Base-by-base conservation (phyloP, 1,284 basidiomycete genomes). In the Ustilago cynodontis region DNA sequence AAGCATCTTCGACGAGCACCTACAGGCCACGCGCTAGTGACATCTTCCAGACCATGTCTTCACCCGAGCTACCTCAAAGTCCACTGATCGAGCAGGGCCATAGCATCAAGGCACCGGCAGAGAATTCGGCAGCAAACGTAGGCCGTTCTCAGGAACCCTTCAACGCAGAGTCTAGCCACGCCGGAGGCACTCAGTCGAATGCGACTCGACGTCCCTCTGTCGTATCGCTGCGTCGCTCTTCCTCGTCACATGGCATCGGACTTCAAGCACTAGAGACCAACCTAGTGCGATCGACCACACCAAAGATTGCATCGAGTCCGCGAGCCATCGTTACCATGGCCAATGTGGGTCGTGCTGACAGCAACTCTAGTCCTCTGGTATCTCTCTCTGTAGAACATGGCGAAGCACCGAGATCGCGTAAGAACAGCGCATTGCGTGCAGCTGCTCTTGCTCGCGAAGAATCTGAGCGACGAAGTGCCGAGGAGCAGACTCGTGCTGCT, bases 221-320 rank as follows among this genome's bases (percentile, higher is more conserved):
- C 9, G 43, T 56, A 11, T 70, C 74, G 3, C 37, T 71, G 24
- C 57, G 71, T 16, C 52, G 73, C 14, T 65, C 78, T 2, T 68
- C 70, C 4, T 74, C 74, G 2, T 72, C 77, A 14, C 72, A 76
- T 20, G 78, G 78, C 35, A 52, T 69, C 20, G 78, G 76, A n/a
- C 62, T 80, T 16, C 59, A 67, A 37, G 78, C 78, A 13, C 56
- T 80, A 10, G 78, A 80, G 56, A 62, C 58, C 9, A 74, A 69
- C 20, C 64, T 80, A 0, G 59, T 59, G 16, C 63, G 65, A n/a
- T 66, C 65, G 7, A 73, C 69, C 6, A 70, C 73, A 43, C 71
- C 73, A n/a, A 71, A 73, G 60, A 57, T 71, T 54, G 47, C 33
- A 33, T 39, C 58, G 1, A 50, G 33, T 39, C 29, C 55, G 24